Evolutionary conservation across 2,329 filamentous ascomycete genomes (phyloP), one percentile per base, ranked within the genome.

Genomic region (Penicillium sp.): DNA sequence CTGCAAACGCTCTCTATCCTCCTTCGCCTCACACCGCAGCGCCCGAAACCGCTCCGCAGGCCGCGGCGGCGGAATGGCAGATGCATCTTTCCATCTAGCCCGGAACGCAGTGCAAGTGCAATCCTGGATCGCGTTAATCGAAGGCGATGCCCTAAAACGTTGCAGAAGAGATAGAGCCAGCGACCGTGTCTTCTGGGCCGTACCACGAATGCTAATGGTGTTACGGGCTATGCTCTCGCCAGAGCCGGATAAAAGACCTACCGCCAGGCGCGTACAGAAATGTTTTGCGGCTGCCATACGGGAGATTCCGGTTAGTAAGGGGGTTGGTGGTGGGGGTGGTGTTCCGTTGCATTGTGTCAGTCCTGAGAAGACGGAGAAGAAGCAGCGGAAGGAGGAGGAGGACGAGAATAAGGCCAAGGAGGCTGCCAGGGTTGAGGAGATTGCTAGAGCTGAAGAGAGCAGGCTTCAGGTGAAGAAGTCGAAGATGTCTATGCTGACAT

Each of bases 21-120:
- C 84, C 2, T 85, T 86, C 58, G 62, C 77, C 35, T 81, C 82
- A 54, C 83, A 86, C 64, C 81, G 85, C 24, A 77, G 79, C 2
- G 76, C 80, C 3, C 81, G 82, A 52, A 82, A 83, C 56, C 78
- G 80, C 31, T 77, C 73, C 27, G 71, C 78, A 14, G 77, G 76
- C 19, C 75, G 78, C 27, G 77, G 78, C 27, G 80, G 78, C 55
- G 79, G 78, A 27, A 76, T 81, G 10, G 79, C 78, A 3, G 84
- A 87, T 64, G 78, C 82, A 1, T 84, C 82, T 2, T 87, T 84
- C 65, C 84, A 87, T 63, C 78, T 79, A 0, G 59, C 71, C 24
- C 68, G 70, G 3, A 84, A 86, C 59, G 71, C 80, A 1, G 77
- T 79, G 13, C 83, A 84, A 61, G 74, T 87, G 5, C 75, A 79